Evolutionary conservation across 2,329 filamentous ascomycete species (phyloP), one percentile per base, ranked within the genome.

Genomic region (Tolypocladium capitatum): DNA sequence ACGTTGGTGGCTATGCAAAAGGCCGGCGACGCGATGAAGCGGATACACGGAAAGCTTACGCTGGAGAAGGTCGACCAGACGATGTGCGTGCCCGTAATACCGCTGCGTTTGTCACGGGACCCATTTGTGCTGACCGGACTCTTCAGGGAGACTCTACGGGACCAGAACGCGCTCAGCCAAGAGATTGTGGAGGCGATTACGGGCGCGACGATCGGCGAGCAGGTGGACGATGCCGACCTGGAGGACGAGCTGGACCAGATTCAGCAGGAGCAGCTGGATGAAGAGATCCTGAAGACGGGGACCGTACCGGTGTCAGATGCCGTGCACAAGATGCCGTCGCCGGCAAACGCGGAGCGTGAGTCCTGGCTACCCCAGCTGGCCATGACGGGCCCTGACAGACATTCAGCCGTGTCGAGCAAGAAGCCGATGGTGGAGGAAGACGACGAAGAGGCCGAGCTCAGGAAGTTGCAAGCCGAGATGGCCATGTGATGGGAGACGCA

Each of bases 381-480:
- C 1, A 28, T n/a, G 18, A 34, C 18, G 30, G 24, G 14, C 43
- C 42, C 49, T 56, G 41, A 58, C 46, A 30, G 7, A 14, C 9
- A 18, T 40, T 43, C 44, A 67, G 65, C 61, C 47, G 53, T 65
- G 28, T 58, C 63, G 31, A 59, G 47, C 54, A 63, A 59, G 57
- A 61, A 58, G 48, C 57, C 78, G 56, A 68, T 70, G 51, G 64
- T 62, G 56, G 81, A 85, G 62, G 88, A 95, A 65, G 90, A 96
- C 65, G 91, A 97, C 75, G 92, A 97, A 63, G 91, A 97, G 67
- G 91, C 84, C 59, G 91, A 97, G 71, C 73, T 97, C 61, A 80
- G 84, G 67, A 96, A 92, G 70, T 68, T 98, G 57, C 89, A 94
- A 65, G 90, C 88, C 33, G 91, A 96, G 68, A 97, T 97, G 91